Evolutionary conservation across 306 rosid species (phyloP).

Genomic region (Rosa persica): DNA sequence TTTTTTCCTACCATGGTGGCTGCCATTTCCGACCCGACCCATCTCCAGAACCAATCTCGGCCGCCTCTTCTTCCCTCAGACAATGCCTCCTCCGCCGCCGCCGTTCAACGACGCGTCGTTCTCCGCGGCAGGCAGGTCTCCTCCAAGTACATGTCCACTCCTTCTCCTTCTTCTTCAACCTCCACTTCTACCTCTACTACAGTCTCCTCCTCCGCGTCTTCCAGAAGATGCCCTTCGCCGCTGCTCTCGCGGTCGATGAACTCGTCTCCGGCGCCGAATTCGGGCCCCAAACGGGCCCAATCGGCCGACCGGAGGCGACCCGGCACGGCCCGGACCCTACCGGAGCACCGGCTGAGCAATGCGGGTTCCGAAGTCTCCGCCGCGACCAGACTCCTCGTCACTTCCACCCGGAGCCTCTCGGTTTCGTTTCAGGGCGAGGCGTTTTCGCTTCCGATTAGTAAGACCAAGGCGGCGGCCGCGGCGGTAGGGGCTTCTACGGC

Average conservation of each 20-base stretch:
- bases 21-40: slow-evolving; percentile 57
- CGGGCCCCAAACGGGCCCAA: slow-evolving; percentile 72
- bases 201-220: slow-evolving; percentile 50
- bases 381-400: slow-evolving; percentile 82
- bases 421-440: slow-evolving; percentile 98
- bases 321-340: slow-evolving; percentile 44
- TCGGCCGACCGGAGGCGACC: slow-evolving; percentile 83
- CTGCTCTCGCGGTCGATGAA: slow-evolving; percentile 80
- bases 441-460: slow-evolving; percentile 92
- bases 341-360: slow-evolving; percentile 46
- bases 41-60: slow-evolving; percentile 17
- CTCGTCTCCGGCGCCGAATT: slow-evolving; percentile 54
- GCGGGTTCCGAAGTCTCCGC: slow-evolving; percentile 50
- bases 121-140: slow-evolving; percentile 79
- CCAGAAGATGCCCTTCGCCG: slow-evolving; percentile 86
- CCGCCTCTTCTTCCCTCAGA: slow-evolving; percentile 58
- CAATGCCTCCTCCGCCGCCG: slow-evolving; percentile 45
- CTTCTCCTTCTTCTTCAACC: slow-evolving; percentile 69
- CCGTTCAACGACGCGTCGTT: slow-evolving; percentile 51
- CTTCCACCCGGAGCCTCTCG: slow-evolving; percentile 91
- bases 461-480: slow-evolving; percentile 63
- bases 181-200: slow-evolving; percentile 37
- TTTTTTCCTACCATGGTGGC: slow-evolving; percentile 61
- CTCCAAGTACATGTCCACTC: slow-evolving; percentile 95
- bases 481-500: slow-evolving; percentile 31